Evolutionary conservation across 2,329 filamentous ascomycete species (phyloP).

Genomic region (Lachnellula subtilissima): DNA sequence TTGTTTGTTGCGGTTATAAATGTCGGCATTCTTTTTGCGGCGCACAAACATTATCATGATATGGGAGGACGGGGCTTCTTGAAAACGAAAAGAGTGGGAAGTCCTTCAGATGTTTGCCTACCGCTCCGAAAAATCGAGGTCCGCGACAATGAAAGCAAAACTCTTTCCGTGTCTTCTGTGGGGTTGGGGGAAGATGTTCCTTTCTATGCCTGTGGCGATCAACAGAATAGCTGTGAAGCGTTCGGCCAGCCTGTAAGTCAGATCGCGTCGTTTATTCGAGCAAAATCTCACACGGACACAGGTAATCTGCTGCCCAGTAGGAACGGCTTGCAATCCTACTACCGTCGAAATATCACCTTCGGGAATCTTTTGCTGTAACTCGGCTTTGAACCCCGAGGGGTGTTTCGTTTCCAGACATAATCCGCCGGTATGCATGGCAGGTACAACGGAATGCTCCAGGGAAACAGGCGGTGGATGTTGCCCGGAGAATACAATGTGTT

Average conservation of each 20-base stretch:
- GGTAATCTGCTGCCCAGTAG: slow-evolving; percentile 29
- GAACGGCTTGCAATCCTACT: slow-evolving; percentile 21
- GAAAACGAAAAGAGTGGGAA: slow-evolving; percentile 8
- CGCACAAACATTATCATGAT: slow-evolving; percentile 23
- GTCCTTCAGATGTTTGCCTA: slow-evolving; percentile 13
- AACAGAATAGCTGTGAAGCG: slow-evolving; percentile 26
- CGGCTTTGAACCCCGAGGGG: slow-evolving; percentile 9
- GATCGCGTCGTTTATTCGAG: neutral
- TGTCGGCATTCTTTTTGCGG: slow-evolving; percentile 22
- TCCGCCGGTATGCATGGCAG: slow-evolving; percentile 21
- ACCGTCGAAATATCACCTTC: slow-evolving; percentile 17
- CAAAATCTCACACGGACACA: slow-evolving; percentile 3
- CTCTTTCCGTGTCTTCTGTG: neutral
- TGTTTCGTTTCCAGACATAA: slow-evolving; percentile 17
- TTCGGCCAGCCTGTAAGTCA: slow-evolving; percentile 24
- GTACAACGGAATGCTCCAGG: slow-evolving; percentile 21
- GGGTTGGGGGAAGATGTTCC: slow-evolving; percentile 16
- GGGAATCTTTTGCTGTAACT: slow-evolving; percentile 27
- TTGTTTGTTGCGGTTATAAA: neutral
- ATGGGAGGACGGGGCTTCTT: slow-evolving; percentile 25
- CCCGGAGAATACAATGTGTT: slow-evolving; percentile 14
- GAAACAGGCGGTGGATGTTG: slow-evolving; percentile 28
- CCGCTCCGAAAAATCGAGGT: slow-evolving; percentile 18
- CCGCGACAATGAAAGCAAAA: neutral
- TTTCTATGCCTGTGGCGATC: slow-evolving; percentile 29